These are phyloP conservation scores for Artemisia argyi DNA, from an alignment of 129 eudicot genomes.

Conservation along the genomic window DNA sequence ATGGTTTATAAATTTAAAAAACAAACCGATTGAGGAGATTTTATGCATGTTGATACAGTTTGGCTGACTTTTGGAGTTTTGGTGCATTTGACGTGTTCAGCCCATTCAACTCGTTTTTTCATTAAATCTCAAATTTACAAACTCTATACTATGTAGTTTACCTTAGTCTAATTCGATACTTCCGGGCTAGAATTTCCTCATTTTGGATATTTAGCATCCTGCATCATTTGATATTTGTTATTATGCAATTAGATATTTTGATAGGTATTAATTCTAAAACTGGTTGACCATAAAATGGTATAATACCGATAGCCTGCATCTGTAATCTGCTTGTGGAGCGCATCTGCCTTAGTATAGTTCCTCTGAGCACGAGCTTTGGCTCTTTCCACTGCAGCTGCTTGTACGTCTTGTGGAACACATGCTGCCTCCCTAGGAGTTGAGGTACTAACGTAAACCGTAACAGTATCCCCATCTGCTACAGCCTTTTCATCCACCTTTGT, in stretches of 20 bases:
- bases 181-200: slow-evolving; percentile 72
- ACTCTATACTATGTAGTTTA: slow-evolving; percentile 25
- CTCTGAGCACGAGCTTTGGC: slow-evolving; percentile 72
- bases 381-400: slow-evolving; percentile 63
- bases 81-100: too few species aligned
- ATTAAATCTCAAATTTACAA: too few species aligned
- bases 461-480: slow-evolving; percentile 94
- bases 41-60: not conserved
- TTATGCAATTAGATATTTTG: slow-evolving; percentile 2
- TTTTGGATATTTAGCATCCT: slow-evolving; percentile 64
- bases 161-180: slow-evolving; percentile 89
- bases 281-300: not conserved
- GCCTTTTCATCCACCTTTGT: slow-evolving; percentile 81
- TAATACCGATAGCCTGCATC: slow-evolving; percentile 75
- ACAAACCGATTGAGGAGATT: too few species aligned
- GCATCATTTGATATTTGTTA: slow-evolving; percentile 20
- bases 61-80: too few species aligned
- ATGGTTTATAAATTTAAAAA: too few species aligned
- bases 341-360: slow-evolving; percentile 80
- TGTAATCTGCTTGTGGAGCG: slow-evolving; percentile 63
- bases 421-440: slow-evolving; percentile 73
- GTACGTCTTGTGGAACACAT: slow-evolving; percentile 71
- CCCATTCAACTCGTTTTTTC: too few species aligned
- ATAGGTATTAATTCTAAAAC: not conserved
- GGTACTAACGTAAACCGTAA: slow-evolving; percentile 80